Evolutionary conservation across 1,284 basidiomycete genomes (phyloP).

Genomic region (Coriolopsis trogii): DNA sequence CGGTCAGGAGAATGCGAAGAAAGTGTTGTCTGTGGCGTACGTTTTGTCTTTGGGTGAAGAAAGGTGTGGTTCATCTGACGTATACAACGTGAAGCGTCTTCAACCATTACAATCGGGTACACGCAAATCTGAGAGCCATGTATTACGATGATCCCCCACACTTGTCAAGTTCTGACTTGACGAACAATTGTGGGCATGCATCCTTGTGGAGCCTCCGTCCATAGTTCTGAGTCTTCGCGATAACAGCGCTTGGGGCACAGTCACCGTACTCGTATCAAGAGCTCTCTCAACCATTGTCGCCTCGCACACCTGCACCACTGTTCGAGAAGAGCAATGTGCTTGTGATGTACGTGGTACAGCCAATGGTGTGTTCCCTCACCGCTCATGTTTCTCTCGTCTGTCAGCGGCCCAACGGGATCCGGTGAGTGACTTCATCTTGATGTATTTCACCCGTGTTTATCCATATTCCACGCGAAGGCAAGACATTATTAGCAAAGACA

Average conservation of each 20-base stretch:
- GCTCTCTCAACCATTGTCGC: slow-evolving; percentile 38
- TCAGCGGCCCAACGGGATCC: slow-evolving; percentile 81
- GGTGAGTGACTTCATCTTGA: slow-evolving; percentile 44
- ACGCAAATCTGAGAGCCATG: slow-evolving; percentile 59
- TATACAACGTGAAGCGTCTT: slow-evolving; percentile 64
- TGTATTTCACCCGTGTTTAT: neutral
- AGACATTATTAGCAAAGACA: slow-evolving; percentile 86
- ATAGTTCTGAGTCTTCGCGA: neutral
- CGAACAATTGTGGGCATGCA: slow-evolving; percentile 36
- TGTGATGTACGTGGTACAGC: slow-evolving; percentile 63
- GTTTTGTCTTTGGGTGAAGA: slow-evolving; percentile 3
- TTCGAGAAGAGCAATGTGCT: slow-evolving; percentile 96
- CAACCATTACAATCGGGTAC: slow-evolving; percentile 88
- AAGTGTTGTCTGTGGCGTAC: slow-evolving; percentile 75
- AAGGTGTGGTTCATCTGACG: neutral
- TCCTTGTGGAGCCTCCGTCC: neutral
- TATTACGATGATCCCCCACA: slow-evolving; percentile 43
- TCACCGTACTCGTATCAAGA: slow-evolving; percentile 57
- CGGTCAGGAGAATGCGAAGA: slow-evolving; percentile 92
- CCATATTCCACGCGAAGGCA: slow-evolving; percentile 59
- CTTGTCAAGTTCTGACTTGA: slow-evolving; percentile 27
- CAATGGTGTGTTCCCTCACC: neutral
- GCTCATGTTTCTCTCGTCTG: slow-evolving; percentile 9
- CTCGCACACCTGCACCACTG: slow-evolving; percentile 50
- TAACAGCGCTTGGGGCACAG: slow-evolving; percentile 43